A percentile compares a stretch with the other conserved stretches of the same genome.
Conservation (phyloP, 306 rosid genomes). For the Trichosanthes cucumerina region DNA sequence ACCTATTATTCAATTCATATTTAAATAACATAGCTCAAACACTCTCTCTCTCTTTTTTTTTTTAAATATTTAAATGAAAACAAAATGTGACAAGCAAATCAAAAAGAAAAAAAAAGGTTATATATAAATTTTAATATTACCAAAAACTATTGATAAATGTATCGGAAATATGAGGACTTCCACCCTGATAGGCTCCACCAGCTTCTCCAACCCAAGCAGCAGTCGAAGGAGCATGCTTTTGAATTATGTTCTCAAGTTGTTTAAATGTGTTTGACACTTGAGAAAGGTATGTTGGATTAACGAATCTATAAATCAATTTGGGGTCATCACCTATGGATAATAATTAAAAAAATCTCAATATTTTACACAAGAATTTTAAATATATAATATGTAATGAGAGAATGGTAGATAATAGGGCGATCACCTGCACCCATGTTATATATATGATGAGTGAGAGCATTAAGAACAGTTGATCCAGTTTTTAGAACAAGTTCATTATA, state of each 20-base stretch:
- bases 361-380: neutral
- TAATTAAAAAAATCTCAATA: too few relatives aligned
- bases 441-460: conserved; percentile 18
- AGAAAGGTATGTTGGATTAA: conserved; percentile 49
- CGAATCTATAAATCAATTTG: conserved; percentile 34
- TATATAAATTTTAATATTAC: conserved; percentile 23
- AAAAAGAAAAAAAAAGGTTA: neutral
- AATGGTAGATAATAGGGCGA: neutral
- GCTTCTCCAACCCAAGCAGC: conserved; percentile 89
- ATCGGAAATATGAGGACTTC: conserved; percentile 56
- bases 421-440: conserved; percentile 87
- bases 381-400: neutral
- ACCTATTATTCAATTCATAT: too few relatives aligned
- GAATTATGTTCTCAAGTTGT: conserved; percentile 36
- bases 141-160: conserved; percentile 72
- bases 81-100: neutral
- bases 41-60: too few relatives aligned
- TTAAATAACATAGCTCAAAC: too few relatives aligned
- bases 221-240: conserved; percentile 36
- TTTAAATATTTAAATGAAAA: too few relatives aligned
- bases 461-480: too few relatives aligned
- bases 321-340: conserved; percentile 17
- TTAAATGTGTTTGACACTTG: conserved; percentile 28
- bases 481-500: too few relatives aligned
- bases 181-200: conserved; percentile 86